Conservation (phyloP, 805 yeast genomes). For the Yarrowia porcina region DNA sequence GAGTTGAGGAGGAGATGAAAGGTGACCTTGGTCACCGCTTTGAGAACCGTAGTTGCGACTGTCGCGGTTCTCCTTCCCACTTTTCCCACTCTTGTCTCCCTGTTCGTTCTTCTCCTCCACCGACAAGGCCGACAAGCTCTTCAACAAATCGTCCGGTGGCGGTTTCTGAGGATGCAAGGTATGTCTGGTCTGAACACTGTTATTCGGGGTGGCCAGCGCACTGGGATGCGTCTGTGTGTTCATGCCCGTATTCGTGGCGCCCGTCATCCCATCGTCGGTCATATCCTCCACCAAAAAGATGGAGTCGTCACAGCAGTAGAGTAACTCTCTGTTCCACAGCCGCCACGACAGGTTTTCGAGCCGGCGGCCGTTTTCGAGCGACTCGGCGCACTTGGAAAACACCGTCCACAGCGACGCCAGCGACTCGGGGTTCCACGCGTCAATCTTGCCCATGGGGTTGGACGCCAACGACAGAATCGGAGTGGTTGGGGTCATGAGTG, state of each 20-base stretch:
- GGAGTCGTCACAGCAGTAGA: constrained; percentile 14
- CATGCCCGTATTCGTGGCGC: not conserved
- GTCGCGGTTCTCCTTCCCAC: too few species aligned
- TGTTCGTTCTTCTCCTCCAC: not conserved
- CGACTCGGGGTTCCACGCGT: constrained; percentile 26
- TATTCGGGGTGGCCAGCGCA: not conserved
- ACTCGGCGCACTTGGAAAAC: constrained; percentile 39
- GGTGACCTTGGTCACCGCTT: too few species aligned
- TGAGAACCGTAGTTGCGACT: too few species aligned
- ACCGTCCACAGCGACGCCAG: constrained; percentile 37
- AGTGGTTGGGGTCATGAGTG: not conserved
- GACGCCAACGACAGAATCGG: constrained; percentile 16
- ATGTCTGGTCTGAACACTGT: not conserved
- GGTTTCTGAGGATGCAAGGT: constrained; percentile 4
- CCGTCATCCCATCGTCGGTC: not conserved
- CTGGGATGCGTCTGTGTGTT: not conserved
- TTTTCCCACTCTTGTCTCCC: too few species aligned
- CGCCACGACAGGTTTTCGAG: constrained; percentile 43
- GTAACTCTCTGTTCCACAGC: constrained; percentile 34
- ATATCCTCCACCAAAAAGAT: constrained; percentile 17
- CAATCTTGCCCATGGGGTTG: constrained; percentile 19
- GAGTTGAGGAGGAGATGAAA: not conserved
- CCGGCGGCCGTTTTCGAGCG: constrained; percentile 40
- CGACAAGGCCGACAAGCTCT: not conserved
- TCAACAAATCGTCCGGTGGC: constrained; percentile 4